Conservation (phyloP, 331 rosid species). For the Saraca asoca region DNA sequence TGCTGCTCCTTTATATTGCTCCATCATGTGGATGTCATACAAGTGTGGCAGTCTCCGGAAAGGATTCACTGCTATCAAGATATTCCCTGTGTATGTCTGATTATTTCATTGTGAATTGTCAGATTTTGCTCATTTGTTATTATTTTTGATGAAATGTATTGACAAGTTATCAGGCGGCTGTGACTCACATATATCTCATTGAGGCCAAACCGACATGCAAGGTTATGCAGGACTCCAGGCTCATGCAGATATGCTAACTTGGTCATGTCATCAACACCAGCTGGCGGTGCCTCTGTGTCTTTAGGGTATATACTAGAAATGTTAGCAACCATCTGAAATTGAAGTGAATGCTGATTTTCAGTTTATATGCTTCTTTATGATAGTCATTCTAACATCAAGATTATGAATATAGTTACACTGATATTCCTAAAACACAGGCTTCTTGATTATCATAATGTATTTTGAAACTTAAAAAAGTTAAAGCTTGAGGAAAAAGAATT, state of each 20-base stretch:
- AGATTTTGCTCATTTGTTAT: slow-evolving; percentile 23
- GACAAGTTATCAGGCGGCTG: slow-evolving; percentile 8
- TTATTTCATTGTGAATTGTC: slow-evolving; percentile 31
- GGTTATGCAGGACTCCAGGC: slow-evolving; percentile 78
- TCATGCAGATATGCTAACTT: slow-evolving; percentile 83
- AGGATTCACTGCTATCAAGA: slow-evolving; percentile 85
- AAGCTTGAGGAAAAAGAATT: not conserved
- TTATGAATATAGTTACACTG: slow-evolving; percentile 4
- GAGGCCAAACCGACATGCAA: slow-evolving; percentile 64
- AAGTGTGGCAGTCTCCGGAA: slow-evolving; percentile 82
- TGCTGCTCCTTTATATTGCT: slow-evolving; percentile 85
- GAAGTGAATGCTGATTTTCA: slow-evolving; percentile 31
- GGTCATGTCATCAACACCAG: slow-evolving; percentile 93
- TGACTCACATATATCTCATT: slow-evolving; percentile 83
- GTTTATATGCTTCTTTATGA: slow-evolving; percentile 21
- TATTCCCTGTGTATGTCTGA: slow-evolving; percentile 88
- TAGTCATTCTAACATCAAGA: slow-evolving; percentile 27
- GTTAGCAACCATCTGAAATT: slow-evolving; percentile 66
- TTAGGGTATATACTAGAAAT: slow-evolving; percentile 77
- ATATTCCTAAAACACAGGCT: not conserved
- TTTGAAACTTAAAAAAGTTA: not conserved
- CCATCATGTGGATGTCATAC: slow-evolving; percentile 84
- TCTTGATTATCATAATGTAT: not conserved
- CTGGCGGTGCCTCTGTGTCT: slow-evolving; percentile 89
- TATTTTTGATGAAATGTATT: slow-evolving; percentile 2